These are phyloP conservation scores for Globisporangium echinulatum DNA, from an alignment of 352 stramenopile genomes.

Conservation along the genomic window DNA sequence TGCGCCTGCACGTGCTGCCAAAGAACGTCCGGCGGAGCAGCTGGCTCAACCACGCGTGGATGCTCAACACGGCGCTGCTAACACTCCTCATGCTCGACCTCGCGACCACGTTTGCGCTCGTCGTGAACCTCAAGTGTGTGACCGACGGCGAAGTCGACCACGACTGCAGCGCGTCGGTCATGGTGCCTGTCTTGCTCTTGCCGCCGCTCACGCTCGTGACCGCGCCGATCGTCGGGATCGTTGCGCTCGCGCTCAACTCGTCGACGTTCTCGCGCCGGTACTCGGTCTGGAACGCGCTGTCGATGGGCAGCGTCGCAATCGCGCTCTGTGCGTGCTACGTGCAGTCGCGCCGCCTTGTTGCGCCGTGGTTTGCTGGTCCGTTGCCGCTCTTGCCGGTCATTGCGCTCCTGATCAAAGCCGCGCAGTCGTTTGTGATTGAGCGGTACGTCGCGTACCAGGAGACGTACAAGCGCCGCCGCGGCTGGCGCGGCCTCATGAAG, in stretches of 20 bases:
- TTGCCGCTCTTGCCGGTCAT: constrained; percentile 65
- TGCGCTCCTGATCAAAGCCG: constrained; percentile 56
- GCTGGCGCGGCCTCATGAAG: constrained; percentile 82
- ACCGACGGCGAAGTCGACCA: constrained; percentile 62
- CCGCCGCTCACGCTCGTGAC: constrained; percentile 64
- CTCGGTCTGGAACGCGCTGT: constrained; percentile 74
- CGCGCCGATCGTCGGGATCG: constrained; percentile 68
- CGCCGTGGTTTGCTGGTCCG: constrained; percentile 73
- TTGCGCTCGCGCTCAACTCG: constrained; percentile 64
- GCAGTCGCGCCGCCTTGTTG: constrained; percentile 62
- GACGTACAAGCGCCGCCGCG: constrained; percentile 58
- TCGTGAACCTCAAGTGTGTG: constrained; percentile 78
- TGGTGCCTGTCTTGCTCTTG: constrained; percentile 64
- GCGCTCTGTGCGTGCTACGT: constrained; percentile 57
- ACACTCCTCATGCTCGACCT: constrained; percentile 69
- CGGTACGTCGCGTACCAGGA: constrained; percentile 78
- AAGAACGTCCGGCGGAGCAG: constrained; percentile 49
- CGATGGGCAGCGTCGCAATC: constrained; percentile 68
- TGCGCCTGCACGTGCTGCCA: constrained; percentile 44
- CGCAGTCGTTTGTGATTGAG: constrained; percentile 61
- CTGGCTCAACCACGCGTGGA: constrained; percentile 57
- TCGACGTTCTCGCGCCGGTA: constrained; percentile 64
- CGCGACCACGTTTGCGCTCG: constrained; percentile 71
- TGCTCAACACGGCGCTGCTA: constrained; percentile 57
- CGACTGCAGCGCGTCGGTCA: constrained; percentile 63